phyloP scores from a whole-genome alignment of 176 grass and related monocot species.

The Musa itinerans region DNA sequence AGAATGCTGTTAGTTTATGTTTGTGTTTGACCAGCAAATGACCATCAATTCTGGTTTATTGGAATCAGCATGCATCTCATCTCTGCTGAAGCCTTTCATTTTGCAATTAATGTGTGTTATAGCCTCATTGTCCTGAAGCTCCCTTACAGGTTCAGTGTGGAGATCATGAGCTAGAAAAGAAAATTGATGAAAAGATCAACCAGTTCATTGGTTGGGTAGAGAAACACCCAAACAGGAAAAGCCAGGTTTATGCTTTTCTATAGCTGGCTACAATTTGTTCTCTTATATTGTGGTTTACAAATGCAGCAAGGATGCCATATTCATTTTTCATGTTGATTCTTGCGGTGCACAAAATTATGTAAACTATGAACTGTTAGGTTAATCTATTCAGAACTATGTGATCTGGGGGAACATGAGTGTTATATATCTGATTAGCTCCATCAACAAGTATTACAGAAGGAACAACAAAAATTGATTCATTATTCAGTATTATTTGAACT shows the following conservation, averaged over 20 bases:
- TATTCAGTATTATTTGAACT: neutral
- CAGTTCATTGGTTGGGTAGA: constrained; percentile 73
- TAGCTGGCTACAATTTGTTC: neutral
- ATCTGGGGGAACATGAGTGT: neutral
- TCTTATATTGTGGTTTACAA: neutral
- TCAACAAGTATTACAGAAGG: neutral
- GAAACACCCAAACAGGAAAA: constrained; percentile 89
- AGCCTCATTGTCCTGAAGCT: neutral
- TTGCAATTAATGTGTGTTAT: neutral
- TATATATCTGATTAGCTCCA: neutral
- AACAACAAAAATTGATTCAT: neutral
- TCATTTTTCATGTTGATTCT: constrained; percentile 18
- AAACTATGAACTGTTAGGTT: neutral
- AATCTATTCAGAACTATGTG: constrained; percentile 3
- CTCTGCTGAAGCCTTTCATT: neutral
- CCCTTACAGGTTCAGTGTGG: constrained; percentile 71
- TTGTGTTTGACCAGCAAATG: neutral
- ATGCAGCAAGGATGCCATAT: neutral
- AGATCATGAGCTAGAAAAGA: constrained; percentile 78
- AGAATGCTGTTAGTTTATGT: neutral
- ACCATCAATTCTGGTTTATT: neutral
- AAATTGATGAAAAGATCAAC: constrained; percentile 79
- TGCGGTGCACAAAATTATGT: neutral
- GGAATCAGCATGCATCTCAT: neutral
- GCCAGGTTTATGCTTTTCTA: constrained; percentile 39